Evolutionary conservation across 192 early-diverging fungal species (phyloP).

Genomic region (Linnemannia zychae): DNA sequence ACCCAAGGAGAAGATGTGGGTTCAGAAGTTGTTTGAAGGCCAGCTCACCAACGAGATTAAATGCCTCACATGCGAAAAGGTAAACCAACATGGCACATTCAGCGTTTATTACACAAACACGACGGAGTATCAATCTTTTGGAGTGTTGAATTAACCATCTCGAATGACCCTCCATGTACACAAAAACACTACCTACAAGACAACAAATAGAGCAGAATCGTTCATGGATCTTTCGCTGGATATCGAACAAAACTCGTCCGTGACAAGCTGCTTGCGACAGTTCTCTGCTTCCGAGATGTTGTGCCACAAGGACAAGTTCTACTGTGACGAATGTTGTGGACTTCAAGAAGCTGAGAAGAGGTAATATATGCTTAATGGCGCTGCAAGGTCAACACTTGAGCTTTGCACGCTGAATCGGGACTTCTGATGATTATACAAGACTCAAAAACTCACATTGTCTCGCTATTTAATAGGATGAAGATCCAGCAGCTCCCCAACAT

Average conservation of each 20-base stretch:
- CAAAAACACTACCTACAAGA: slow-evolving; percentile 46
- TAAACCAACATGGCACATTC: slow-evolving; percentile 19
- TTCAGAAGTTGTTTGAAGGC: slow-evolving; percentile 97
- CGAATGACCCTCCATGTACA: not conserved
- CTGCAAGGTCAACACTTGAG: not conserved
- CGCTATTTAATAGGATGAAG: slow-evolving; percentile 81
- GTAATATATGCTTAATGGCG: slow-evolving; percentile 34
- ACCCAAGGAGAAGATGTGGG: slow-evolving; percentile 79
- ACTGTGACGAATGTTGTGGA: slow-evolving; percentile 94
- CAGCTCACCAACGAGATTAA: slow-evolving; percentile 96
- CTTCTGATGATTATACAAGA: not conserved
- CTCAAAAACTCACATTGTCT: not conserved
- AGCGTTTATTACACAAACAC: not conserved
- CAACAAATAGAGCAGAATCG: slow-evolving; percentile 93
- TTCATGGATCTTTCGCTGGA: slow-evolving; percentile 98
- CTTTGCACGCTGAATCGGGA: not conserved
- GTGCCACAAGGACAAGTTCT: slow-evolving; percentile 98
- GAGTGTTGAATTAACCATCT: not conserved
- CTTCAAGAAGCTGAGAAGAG: slow-evolving; percentile 97
- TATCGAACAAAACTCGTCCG: slow-evolving; percentile 94
- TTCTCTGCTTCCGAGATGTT: slow-evolving; percentile 97
- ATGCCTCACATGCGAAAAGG: slow-evolving; percentile 96
- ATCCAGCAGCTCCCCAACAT: slow-evolving; percentile 95
- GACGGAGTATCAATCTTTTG: not conserved
- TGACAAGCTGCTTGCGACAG: slow-evolving; percentile 94